Base-by-base conservation (phyloP, 805 yeast genomes). In the Cyberlindnera xishuangbannaensis region DNA sequence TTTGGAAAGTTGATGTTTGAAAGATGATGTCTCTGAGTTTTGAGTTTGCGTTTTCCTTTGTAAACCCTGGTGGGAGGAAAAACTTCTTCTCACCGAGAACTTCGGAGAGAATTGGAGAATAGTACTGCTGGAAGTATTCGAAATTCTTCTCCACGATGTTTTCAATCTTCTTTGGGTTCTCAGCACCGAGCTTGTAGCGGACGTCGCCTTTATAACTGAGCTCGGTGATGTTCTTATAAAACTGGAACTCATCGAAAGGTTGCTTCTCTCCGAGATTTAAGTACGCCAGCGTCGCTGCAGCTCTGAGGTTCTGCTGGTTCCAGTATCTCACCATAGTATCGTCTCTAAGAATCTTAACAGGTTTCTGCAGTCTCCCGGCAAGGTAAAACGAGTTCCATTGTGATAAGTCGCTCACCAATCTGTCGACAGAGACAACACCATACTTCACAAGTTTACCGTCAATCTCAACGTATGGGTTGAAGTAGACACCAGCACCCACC, bases 321-420 rank as follows among this genome's bases (percentile, higher is more conserved):
- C 82, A 65, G 36, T 79, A 73, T 35, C 73, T 66, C 7, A 83
- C 67, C 48, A 73, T 66, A 2, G 79, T 67, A 37, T 79, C 78
- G 47, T 78, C 83, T 42, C 76, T 70, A 25, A 84, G 55, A 21
- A 83, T 69, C 40, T 83, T 80, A 5, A 90, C 95, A 0, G 98
- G 98, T 51, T 92, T 92, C 48, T 92, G 98, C 37, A 92, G 63
- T 41, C 98, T 67, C 2, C 98, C 98, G 2, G 96, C 94, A 14
- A 92, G 52, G 50, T 92, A 92, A 48, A 92, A 70, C 0, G 87
- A 73, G 18, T 76, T 65, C 98, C 98, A 92, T 35, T 80, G 74
- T n/a, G 73, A 64, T 18, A 92, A 61, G 59, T 92, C 98, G 23
- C 64, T 64, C 24, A 77, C 58, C 15, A 85, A 59, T 8, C 68